These are phyloP conservation scores for Pyropia haitanensis DNA, from an alignment of 23 red algal species.

Conservation along the genomic window DNA sequence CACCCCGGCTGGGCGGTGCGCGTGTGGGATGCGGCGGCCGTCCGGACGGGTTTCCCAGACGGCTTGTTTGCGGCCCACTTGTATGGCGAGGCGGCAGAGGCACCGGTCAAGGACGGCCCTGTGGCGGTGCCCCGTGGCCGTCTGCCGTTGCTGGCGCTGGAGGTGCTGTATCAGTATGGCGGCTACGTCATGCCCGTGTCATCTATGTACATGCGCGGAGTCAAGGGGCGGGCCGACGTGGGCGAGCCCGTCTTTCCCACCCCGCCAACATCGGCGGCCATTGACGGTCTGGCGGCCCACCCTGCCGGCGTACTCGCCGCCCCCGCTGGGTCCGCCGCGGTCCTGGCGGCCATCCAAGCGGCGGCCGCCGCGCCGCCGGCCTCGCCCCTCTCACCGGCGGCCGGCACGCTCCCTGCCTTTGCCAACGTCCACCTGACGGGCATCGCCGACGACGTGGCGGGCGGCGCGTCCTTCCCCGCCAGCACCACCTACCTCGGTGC, in stretches of 20 bases:
- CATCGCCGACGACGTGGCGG: constrained; percentile 24
- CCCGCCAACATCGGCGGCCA: not conserved
- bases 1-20: constrained; percentile 31
- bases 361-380: constrained; percentile 13
- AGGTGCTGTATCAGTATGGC: constrained; percentile 35
- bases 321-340: constrained; percentile 3
- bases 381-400: not conserved
- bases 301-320: constrained; percentile 3
- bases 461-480: constrained; percentile 5
- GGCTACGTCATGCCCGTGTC: constrained; percentile 40
- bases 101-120: not conserved
- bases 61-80: constrained; percentile 34
- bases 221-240: constrained; percentile 16
- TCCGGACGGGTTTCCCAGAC: constrained; percentile 1
- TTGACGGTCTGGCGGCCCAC: not conserved
- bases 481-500: constrained; percentile 16
- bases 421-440: constrained; percentile 17
- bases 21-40: constrained; percentile 35
- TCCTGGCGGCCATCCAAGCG: constrained; percentile 9
- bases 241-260: constrained; percentile 8
- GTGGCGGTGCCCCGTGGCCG: too few species aligned
- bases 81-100: constrained; percentile 23
- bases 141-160: constrained; percentile 36
- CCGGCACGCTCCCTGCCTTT: not conserved
- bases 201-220: constrained; percentile 21